Base-by-base conservation (phyloP, 2,329 filamentous ascomycete species). In the Epichloe bromicola region DNA sequence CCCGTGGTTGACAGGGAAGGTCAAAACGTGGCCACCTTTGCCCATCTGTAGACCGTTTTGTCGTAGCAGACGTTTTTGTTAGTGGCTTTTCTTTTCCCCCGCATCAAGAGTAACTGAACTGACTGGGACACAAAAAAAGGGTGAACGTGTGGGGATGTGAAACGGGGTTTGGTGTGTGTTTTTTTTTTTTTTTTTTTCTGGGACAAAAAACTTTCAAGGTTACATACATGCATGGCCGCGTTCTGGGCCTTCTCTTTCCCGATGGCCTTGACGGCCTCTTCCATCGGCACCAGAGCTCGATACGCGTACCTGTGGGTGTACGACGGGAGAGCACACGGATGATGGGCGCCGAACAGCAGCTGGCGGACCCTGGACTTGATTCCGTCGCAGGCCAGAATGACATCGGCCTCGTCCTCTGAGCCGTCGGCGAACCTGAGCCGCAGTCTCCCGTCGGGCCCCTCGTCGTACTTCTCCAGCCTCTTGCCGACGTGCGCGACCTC, bases 251-350 rank as follows among this genome's bases (percentile, higher is more conserved):
- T 60, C 26, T 66, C 54, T 8, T 58, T 53, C 0, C 74, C 75
- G 2, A 85, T 58, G 2, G 71, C 68, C 3, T 69, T 64, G 1
- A 73, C 65, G 0, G 79, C 77, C 42, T 75, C 65, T 1, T 74
- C 65, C 71, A 85, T 82, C 0, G 63, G 58, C 0, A 67, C 49
- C 6, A 66, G 51, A 0, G 61, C 64, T 0, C 81, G 69, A 56
- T 82, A 84, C 0, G 76, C 79, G 58, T 80, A 78, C 57, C 79
- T 79, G 19, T 75, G 70, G 0, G 72, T 73, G 54, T 77, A 83
- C 0, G 59, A 53, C 0, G 65, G 67, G 57, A 1, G 73, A 59
- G 49, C 68, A 46, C 26, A 70, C 58, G 49, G 69, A 62, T 63
- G 52, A 15, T 64, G 58, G 1, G 65, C 58, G 0, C 73, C 74